Evolutionary conservation across 108 stramenopile genomes (phyloP).

Genomic region (Pseudonitzschia multistriata): DNA sequence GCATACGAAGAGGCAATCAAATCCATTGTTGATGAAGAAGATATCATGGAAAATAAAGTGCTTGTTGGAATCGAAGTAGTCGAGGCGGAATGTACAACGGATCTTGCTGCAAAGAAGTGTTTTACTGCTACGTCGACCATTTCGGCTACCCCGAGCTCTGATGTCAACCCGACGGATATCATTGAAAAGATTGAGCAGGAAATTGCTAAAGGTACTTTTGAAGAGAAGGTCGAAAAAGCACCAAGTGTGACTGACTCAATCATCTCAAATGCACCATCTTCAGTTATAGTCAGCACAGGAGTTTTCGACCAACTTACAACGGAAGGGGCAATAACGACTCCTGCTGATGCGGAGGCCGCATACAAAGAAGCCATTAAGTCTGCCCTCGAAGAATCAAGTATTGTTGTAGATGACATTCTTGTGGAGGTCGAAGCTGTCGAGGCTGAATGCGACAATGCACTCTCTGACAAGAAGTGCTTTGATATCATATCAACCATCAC

Average conservation of each 20-base stretch:
- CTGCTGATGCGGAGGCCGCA: background rate
- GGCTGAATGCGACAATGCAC: background rate
- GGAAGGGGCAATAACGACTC: background rate
- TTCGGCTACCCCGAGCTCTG: background rate
- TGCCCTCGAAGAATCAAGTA: background rate
- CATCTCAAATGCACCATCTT: background rate
- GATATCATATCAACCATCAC: background rate
- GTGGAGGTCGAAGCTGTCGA: background rate
- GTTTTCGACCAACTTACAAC: background rate
- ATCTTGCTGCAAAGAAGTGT: background rate
- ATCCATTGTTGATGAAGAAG: background rate
- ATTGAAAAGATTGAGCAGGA: background rate
- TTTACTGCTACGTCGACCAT: background rate
- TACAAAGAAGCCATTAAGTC: background rate
- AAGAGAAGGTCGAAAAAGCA: background rate
- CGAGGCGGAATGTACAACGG: background rate
- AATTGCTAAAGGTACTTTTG: background rate
- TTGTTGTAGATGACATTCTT: background rate
- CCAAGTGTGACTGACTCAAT: background rate
- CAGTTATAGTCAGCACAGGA: background rate
- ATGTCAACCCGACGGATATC: no score
- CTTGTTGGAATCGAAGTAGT: background rate
- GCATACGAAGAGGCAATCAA: background rate
- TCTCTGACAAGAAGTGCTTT: background rate
- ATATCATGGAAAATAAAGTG: background rate